Conservation (phyloP, 2,329 filamentous ascomycete genomes). For the Colletotrichum sp. region DNA sequence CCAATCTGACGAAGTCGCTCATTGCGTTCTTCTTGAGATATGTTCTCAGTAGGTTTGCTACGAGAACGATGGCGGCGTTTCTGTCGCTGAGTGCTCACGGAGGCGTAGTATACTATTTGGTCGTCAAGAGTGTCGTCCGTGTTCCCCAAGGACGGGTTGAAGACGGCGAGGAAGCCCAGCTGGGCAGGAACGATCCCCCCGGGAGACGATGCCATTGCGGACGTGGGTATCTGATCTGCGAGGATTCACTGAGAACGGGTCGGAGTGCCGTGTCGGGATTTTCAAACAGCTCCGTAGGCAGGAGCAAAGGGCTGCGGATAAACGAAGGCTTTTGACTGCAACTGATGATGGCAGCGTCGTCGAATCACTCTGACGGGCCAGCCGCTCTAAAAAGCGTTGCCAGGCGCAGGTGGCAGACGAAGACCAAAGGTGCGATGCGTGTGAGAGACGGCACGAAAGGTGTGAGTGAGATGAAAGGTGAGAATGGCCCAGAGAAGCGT, state of each 20-base stretch:
- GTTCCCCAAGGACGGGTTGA: slow-evolving; percentile 81
- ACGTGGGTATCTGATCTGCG: neutral
- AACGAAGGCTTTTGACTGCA: neutral
- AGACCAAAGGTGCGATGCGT: neutral
- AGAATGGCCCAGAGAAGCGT: neutral
- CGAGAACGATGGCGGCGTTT: slow-evolving; percentile 46
- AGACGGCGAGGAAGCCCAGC: slow-evolving; percentile 91
- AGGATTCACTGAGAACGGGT: neutral
- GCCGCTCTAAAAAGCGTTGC: neutral
- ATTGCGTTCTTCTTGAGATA: slow-evolving; percentile 74
- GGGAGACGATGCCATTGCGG: slow-evolving; percentile 18
- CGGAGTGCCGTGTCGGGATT: neutral
- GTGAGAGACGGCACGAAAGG: neutral
- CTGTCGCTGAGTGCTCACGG: slow-evolving; percentile 50
- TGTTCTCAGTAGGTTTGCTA: slow-evolving; percentile 44
- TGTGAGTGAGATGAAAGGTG: neutral
- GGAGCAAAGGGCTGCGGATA: neutral
- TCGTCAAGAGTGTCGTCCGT: slow-evolving; percentile 67
- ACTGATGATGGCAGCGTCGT: neutral
- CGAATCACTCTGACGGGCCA: neutral
- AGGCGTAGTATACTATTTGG: slow-evolving; percentile 94
- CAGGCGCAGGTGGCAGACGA: neutral
- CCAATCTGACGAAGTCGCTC: slow-evolving; percentile 92
- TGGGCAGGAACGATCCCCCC: slow-evolving; percentile 72
- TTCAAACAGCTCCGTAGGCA: neutral